These are phyloP conservation scores for Fistulifera pelliculosa DNA, from an alignment of 108 stramenopile genomes.

Conservation along the genomic window DNA sequence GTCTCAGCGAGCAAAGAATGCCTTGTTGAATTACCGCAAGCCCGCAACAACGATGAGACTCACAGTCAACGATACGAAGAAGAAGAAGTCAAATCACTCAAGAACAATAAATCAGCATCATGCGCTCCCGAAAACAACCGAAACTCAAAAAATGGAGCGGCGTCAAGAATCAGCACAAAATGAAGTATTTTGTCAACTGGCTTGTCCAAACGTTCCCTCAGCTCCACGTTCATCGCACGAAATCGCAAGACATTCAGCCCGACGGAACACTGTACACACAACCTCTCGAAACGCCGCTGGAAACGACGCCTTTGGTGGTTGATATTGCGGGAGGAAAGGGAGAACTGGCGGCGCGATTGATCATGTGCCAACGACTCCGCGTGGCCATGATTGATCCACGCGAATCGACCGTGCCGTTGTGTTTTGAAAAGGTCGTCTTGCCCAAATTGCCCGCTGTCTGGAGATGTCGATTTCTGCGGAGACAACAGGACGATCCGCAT, in stretches of 20 bases:
- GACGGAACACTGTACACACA: not conserved
- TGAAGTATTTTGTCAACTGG: slow-evolving; percentile 72
- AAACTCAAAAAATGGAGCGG: slow-evolving; percentile 25
- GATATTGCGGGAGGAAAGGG: slow-evolving; percentile 81
- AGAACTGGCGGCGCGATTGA: slow-evolving; percentile 67
- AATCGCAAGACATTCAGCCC: slow-evolving; percentile 3
- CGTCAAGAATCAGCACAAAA: slow-evolving; percentile 70
- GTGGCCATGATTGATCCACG: slow-evolving; percentile 80
- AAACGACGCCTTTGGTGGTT: slow-evolving; percentile 8
- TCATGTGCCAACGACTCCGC: slow-evolving; percentile 55
- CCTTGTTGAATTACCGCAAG: too few species aligned
- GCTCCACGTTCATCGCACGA: slow-evolving; percentile 9
- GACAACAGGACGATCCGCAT: slow-evolving; percentile 20
- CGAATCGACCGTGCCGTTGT: slow-evolving; percentile 43
- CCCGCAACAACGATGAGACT: too few species aligned
- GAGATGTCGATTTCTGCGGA: slow-evolving; percentile 46
- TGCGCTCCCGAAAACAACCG: too few species aligned
- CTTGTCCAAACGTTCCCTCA: slow-evolving; percentile 52
- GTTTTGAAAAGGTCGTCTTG: slow-evolving; percentile 50
- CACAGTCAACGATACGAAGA: too few species aligned
- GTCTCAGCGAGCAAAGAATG: too few species aligned
- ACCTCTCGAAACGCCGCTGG: slow-evolving; percentile 26
- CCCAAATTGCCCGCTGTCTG: slow-evolving; percentile 81
- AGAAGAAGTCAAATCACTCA: too few species aligned
- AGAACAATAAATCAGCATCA: too few species aligned